A percentile compares a stretch with the other conserved stretches of the same genome.
These are phyloP conservation scores for Pseudocercospora fijiensis DNA, from an alignment of 2,329 filamentous ascomycete genomes.

Conservation along the genomic window DNA sequence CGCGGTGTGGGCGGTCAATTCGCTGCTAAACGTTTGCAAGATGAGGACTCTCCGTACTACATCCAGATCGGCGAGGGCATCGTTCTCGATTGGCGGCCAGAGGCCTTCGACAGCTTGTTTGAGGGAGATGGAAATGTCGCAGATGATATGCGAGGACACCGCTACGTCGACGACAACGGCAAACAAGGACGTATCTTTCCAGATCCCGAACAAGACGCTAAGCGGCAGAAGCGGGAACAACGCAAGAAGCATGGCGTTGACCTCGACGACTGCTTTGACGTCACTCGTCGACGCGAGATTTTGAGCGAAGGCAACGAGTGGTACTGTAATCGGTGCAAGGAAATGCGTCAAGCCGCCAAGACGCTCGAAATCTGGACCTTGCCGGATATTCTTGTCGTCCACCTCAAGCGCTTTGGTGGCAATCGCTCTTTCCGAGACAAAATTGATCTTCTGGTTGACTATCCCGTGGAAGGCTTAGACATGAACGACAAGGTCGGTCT, in stretches of 20 bases:
- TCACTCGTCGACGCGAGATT: constrained; percentile 91
- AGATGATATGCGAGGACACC: constrained; percentile 58
- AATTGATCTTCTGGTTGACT: constrained; percentile 85
- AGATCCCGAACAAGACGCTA: constrained; percentile 61
- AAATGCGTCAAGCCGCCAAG: constrained; percentile 87
- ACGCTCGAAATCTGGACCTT: constrained; percentile 97
- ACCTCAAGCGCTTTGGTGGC: constrained; percentile 92
- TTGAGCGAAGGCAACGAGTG: constrained; percentile 94
- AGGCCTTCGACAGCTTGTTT: constrained; percentile 72
- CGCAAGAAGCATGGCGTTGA: constrained; percentile 75
- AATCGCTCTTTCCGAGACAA: constrained; percentile 82
- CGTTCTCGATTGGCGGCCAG: constrained; percentile 77
- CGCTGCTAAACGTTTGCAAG: constrained; percentile 10
- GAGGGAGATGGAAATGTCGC: constrained; percentile 43
- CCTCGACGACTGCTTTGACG: constrained; percentile 86
- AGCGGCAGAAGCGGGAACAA: constrained; percentile 60
- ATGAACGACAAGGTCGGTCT: constrained; percentile 76
- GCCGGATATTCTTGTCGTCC: constrained; percentile 90
- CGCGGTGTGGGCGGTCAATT: constrained; percentile 7
- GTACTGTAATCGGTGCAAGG: constrained; percentile 96
- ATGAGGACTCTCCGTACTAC: constrained; percentile 36
- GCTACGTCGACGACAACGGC: constrained; percentile 56
- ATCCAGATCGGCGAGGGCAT: constrained; percentile 81
- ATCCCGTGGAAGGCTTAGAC: constrained; percentile 84
- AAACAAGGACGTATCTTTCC: constrained; percentile 54